These are phyloP conservation scores for Metschnikowia gelsemii DNA, from an alignment of 805 yeast genomes.

Conservation along the genomic window DNA sequence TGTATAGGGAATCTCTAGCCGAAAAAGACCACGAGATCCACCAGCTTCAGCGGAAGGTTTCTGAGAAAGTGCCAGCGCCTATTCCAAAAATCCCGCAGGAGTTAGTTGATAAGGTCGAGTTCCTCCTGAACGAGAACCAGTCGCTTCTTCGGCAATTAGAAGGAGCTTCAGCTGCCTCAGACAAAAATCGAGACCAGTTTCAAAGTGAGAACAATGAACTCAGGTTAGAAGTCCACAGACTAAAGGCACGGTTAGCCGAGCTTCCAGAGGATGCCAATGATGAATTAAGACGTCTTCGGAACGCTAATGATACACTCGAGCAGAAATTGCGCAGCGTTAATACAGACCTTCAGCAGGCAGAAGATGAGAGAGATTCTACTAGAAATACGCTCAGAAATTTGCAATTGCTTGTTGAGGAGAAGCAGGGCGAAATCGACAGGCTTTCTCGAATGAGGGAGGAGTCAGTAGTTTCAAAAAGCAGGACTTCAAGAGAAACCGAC, in stretches of 20 bases:
- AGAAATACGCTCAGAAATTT: conserved; percentile 1
- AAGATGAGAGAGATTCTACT: conserved; percentile 7
- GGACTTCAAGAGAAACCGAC: conserved; percentile 11
- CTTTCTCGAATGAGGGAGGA: conserved; percentile 9
- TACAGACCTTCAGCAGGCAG: conserved; percentile 9
- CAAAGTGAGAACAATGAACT: conserved; percentile 17
- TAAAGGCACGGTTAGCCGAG: conserved; percentile 6
- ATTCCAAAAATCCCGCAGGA: conserved; percentile 17
- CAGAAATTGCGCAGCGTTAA: neutral
- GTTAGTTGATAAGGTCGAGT: conserved; percentile 20
- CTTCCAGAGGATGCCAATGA: conserved; percentile 14
- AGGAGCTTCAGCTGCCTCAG: conserved; percentile 9
- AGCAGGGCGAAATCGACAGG: conserved; percentile 4
- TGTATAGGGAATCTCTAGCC: conserved; percentile 9
- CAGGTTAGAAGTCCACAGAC: conserved; percentile 15
- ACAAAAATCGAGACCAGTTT: conserved; percentile 2
- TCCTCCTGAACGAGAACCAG: conserved; percentile 23
- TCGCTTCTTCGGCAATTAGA: conserved; percentile 19
- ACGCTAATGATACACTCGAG: conserved; percentile 1
- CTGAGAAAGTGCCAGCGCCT: conserved; percentile 2
- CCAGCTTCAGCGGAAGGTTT: conserved; percentile 8
- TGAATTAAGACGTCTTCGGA: conserved; percentile 6
- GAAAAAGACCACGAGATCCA: conserved; percentile 17
- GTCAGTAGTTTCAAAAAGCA: conserved; percentile 10
- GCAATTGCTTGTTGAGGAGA: neutral